A percentile compares a stretch with the other conserved stretches of the same genome.
These are phyloP conservation scores for Naganishia friedmannii DNA, from an alignment of 768 basidiomycete genomes.

Conservation along the genomic window DNA sequence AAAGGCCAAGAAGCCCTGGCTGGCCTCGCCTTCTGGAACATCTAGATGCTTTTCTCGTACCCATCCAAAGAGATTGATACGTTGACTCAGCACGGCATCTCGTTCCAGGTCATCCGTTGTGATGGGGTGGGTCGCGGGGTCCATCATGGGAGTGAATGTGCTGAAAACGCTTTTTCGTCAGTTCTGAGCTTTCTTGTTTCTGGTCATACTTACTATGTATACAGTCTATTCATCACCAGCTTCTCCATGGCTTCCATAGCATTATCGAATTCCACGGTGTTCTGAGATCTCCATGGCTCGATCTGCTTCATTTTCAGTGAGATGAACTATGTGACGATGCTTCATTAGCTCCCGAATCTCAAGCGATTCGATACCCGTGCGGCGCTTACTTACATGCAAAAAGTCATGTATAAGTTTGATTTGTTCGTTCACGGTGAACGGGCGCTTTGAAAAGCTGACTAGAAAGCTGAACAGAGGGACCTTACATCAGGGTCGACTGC, in stretches of 20 bases:
- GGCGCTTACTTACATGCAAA: constrained; percentile 61
- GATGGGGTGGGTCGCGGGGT: constrained; percentile 63
- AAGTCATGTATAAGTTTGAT: constrained; percentile 95
- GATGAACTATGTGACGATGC: constrained; percentile 67
- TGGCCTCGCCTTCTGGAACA: constrained; percentile 64
- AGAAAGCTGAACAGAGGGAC: constrained; percentile 64
- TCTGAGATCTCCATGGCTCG: constrained; percentile 67
- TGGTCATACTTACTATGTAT: constrained; percentile 72
- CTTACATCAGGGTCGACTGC: not conserved
- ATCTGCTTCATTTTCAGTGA: constrained; percentile 67
- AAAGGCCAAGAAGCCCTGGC: constrained; percentile 67
- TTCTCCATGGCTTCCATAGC: constrained; percentile 99
- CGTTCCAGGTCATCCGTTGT: constrained; percentile 95
- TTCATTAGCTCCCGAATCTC: not conserved
- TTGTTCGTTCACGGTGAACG: constrained; percentile 88
- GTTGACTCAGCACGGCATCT: constrained; percentile 82
- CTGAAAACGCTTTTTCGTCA: constrained; percentile 54
- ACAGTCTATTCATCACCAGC: constrained; percentile 95
- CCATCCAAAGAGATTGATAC: constrained; percentile 89
- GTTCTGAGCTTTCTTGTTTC: not conserved
- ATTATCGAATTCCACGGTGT: constrained; percentile 86
- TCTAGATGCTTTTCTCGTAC: constrained; percentile 84
- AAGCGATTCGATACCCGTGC: not conserved
- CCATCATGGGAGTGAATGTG: constrained; percentile 85
- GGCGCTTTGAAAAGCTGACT: constrained; percentile 85